Base-by-base conservation (phyloP, 2,329 filamentous ascomycete genomes). In the Alternaria ventricosa region DNA sequence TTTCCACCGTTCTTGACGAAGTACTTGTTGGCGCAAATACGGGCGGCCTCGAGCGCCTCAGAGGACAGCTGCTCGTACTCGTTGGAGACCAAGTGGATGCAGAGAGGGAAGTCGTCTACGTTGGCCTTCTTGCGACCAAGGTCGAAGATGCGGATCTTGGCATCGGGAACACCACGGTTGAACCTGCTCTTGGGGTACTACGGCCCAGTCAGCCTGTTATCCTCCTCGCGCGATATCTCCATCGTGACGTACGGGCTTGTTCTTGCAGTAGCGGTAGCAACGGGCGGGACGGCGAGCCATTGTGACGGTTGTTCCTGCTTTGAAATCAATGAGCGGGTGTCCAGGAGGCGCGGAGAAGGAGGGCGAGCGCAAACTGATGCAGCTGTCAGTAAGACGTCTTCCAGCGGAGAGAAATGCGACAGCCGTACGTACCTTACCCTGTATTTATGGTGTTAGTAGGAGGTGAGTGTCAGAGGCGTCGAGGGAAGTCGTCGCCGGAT, bases 261-360 rank as follows among this genome's bases (percentile, higher is more conserved):
- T 99, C 93, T 99, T 99, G 94, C 96, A 99, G 92, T 99, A 99
- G 83, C 96, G 92, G 90, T 97, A 99, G 89, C 96, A 99, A 89
- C 96, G 92, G 83, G 96, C 96, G 83, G 96, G 96, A 92, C 96
- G 94, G 87, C 96, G 94, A 83, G 96, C 96, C 96, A 99, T 99
- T 88, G 91, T 94, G 91, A 90, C 89, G 86, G 87, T 75, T 64
- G 80, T 71, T 79, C 78, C 75, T 79, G 75, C 74, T 82, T 80
- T 80, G 79, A 77, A 82, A 82, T 82, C 83, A 83, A 82, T 84
- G 81, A 83, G 80, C 79, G 71, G 47, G 55, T 41, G 63, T 71
- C 66, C 66, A 58, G 64, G 41, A 33, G 55, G 47, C 55, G 63
- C 49, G 54, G 36, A 43, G 54, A 60, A 45, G 51, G 68, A 53